Conservation (phyloP, 2,329 filamentous ascomycete genomes). For the Geoglossum cookeanum region DNA sequence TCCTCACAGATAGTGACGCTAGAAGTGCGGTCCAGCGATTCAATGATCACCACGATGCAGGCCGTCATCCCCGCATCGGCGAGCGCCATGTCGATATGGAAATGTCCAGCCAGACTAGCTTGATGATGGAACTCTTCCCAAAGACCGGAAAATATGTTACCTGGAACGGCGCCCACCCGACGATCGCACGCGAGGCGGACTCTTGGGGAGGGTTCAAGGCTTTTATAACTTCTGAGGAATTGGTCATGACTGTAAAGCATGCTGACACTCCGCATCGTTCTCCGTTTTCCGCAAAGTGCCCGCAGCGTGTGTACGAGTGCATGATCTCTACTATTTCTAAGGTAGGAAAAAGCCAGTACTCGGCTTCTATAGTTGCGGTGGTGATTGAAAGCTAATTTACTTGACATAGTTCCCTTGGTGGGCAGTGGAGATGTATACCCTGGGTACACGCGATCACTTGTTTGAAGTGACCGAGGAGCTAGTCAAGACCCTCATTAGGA, state of each 20-base stretch:
- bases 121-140: constrained; percentile 46
- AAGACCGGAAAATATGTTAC: constrained; percentile 31
- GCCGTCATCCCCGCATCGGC: constrained; percentile 32
- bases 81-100: constrained; percentile 37
- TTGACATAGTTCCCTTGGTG: constrained; percentile 38
- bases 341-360: constrained; percentile 12
- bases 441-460: constrained; percentile 35
- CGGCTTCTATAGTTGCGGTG: neutral
- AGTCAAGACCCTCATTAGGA: constrained; percentile 25
- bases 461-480: constrained; percentile 33
- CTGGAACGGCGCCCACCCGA: constrained; percentile 32
- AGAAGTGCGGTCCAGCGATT: constrained; percentile 32
- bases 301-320: constrained; percentile 25
- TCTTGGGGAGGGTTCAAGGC: constrained; percentile 34
- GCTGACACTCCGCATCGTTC: constrained; percentile 31
- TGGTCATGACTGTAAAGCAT: constrained; percentile 44
- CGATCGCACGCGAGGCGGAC: constrained; percentile 20
- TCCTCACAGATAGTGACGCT: constrained; percentile 33
- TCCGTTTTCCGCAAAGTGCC: neutral
- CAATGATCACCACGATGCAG: constrained; percentile 20
- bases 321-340: constrained; percentile 39
- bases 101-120: constrained; percentile 33
- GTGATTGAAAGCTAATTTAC: neutral
- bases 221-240: constrained; percentile 42
- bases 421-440: constrained; percentile 34